phyloP scores from a whole-genome alignment of 805 yeast genomes.

The Saccharomycopsis sp. region DNA sequence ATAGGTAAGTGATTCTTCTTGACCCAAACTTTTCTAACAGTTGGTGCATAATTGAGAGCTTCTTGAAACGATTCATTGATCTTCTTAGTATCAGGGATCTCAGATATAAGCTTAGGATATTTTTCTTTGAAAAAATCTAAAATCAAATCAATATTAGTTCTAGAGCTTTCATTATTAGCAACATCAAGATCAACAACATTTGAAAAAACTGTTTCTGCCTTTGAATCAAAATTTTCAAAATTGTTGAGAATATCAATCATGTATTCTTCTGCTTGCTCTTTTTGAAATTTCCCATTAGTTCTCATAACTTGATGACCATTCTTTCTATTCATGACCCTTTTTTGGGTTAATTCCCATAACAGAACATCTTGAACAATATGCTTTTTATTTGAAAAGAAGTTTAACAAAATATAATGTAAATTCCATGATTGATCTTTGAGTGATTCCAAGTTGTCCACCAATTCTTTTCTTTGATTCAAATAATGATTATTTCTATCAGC shows the following conservation, averaged over 20 bases:
- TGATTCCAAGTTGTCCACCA: constrained; percentile 40
- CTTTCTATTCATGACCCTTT: constrained; percentile 60
- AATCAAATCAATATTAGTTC: constrained; percentile 37
- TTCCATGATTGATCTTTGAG: background rate
- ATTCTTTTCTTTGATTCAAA: constrained; percentile 53
- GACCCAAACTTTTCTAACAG: constrained; percentile 28
- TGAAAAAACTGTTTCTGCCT: constrained; percentile 65
- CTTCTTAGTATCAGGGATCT: constrained; percentile 27
- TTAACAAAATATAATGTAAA: constrained; percentile 54
- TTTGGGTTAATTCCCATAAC: constrained; percentile 42
- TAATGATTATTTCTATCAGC: constrained; percentile 81
- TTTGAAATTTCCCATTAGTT: constrained; percentile 28
- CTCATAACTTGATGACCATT: constrained; percentile 84
- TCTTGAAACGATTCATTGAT: constrained; percentile 36
- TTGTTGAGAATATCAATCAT: constrained; percentile 66
- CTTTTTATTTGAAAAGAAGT: constrained; percentile 39
- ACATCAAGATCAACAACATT: constrained; percentile 47
- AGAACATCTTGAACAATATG: constrained; percentile 25
- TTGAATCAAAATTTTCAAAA: constrained; percentile 48
- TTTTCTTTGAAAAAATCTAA: constrained; percentile 26
- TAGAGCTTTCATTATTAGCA: constrained; percentile 31
- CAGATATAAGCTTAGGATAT: constrained; percentile 37
- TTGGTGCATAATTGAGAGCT: constrained; percentile 49
- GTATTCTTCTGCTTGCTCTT: constrained; percentile 43
- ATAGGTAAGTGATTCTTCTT: constrained; percentile 3